A percentile compares a stretch with the other conserved stretches of the same genome.
Conservation (phyloP, 2,329 filamentous ascomycete genomes). For the Talaromyces albobiverticillius region DNA sequence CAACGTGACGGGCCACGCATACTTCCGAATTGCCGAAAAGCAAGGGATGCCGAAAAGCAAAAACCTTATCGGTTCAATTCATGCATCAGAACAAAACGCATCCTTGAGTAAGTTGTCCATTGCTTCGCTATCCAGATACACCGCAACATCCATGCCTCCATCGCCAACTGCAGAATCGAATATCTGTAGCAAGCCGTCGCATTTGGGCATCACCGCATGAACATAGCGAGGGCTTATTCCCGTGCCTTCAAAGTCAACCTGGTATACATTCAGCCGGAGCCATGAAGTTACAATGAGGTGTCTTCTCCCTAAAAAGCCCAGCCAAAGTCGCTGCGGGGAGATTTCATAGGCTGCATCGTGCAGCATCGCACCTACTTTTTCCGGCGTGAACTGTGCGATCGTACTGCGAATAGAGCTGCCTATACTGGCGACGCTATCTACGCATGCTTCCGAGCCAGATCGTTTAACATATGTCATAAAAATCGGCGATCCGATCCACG, state of each 20-base stretch:
- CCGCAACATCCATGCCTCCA: slow-evolving; percentile 17
- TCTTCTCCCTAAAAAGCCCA: slow-evolving; percentile 42
- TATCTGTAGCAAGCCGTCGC: slow-evolving; percentile 45
- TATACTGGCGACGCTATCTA: neutral
- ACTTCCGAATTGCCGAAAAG: no score
- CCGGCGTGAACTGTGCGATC: slow-evolving; percentile 36
- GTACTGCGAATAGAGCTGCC: slow-evolving; percentile 32
- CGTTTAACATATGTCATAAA: slow-evolving; percentile 36
- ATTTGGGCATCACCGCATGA: slow-evolving; percentile 41
- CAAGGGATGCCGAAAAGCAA: no score
- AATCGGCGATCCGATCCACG: slow-evolving; percentile 47
- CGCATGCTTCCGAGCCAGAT: slow-evolving; percentile 7
- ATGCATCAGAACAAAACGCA: no score
- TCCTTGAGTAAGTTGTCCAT: neutral
- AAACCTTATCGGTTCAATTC: no score
- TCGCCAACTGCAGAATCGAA: slow-evolving; percentile 30
- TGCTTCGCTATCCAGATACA: slow-evolving; percentile 16
- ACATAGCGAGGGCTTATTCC: slow-evolving; percentile 33
- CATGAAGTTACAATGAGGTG: slow-evolving; percentile 48
- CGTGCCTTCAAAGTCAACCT: slow-evolving; percentile 40
- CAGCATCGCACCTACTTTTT: slow-evolving; percentile 39
- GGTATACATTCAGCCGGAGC: slow-evolving; percentile 25
- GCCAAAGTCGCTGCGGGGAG: slow-evolving; percentile 49
- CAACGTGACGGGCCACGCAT: no score
- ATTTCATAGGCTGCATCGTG: slow-evolving; percentile 45